Base-by-base conservation (phyloP, 768 basidiomycete genomes). In the Naganishia friedmannii region DNA sequence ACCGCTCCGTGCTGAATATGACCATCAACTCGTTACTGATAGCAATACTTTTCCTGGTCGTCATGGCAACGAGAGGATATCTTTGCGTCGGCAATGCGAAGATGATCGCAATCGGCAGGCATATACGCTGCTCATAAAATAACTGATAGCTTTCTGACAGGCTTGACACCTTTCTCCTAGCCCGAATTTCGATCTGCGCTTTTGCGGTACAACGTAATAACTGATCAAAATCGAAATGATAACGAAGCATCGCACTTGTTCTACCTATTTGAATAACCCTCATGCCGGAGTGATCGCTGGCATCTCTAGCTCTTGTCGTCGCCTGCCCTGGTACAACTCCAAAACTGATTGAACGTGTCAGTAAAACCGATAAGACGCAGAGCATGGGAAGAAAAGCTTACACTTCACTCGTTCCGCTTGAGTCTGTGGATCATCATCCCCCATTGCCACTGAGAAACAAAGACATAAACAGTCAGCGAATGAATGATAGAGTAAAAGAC, bases 321-420 rank as follows among this genome's bases (percentile, higher is more conserved):
- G 60, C 39, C 15, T 63, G 23, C 23, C 19, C 39, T 45, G 23
- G n/a, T 63, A 63, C 39, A 63, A 46, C 8, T 26, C 23, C 42
- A 63, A 29, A 45, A 63, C 60, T 63, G 42, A 21, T 34, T 37
- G 32, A 58, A 37, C n/a, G 21, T 46, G 39, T 26, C 6, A 26
- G 13, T n/a, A 31, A n/a, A 34, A 26, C 31, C 26, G 19, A 26
- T 45, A n/a, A 10, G 13, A 45, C 21, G 23, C 2, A 13, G 23
- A 6, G 42, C 26, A 45, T 21, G 2, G 5, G 3, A 9, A 46
- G 21, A 28, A n/a, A 63, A 4, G 42, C 60, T 63, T 19, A 63
- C 60, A 63, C 21, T 19, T 63, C 12, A 45, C 23, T 29, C 60
- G 21, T 63, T 63, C 60, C 60, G 39, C 60, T 45, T 63, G 60